Evolutionary conservation across 1,284 basidiomycete species (phyloP).

Genomic region (Puccinia triticina): DNA sequence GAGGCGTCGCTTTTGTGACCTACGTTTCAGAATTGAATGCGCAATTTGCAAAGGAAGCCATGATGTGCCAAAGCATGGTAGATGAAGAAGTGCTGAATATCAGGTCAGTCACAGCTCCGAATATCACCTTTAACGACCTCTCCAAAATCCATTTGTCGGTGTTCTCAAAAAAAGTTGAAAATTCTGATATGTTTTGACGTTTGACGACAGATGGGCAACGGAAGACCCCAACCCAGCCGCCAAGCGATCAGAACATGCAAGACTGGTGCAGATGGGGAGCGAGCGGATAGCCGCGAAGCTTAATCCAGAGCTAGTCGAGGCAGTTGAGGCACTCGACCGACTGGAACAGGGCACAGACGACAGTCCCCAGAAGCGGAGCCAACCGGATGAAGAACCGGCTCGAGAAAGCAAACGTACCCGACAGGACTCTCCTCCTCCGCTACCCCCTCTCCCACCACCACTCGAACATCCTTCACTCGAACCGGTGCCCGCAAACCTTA

Average conservation of each 20-base stretch:
- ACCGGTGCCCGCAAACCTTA: conserved; percentile 60
- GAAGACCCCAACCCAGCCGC: conserved; percentile 91
- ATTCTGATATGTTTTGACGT: not conserved
- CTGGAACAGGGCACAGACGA: conserved; percentile 26
- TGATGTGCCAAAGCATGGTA: conserved; percentile 97
- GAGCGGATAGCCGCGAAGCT: conserved; percentile 73
- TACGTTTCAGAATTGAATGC: conserved; percentile 83
- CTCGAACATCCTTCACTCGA: conserved; percentile 78
- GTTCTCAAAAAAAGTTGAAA: not conserved
- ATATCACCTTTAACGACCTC: not conserved
- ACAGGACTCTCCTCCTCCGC: conserved; percentile 28
- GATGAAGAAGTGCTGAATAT: conserved; percentile 98
- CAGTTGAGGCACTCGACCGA: conserved; percentile 61
- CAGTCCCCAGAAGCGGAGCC: conserved; percentile 46
- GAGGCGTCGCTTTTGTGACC: conserved; percentile 95
- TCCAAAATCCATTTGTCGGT: not conserved
- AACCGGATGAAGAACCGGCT: conserved; percentile 45
- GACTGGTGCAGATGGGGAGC: conserved; percentile 78
- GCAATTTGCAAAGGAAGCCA: conserved; percentile 97
- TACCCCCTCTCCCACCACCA: conserved; percentile 55
- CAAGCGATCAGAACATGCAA: conserved; percentile 78
- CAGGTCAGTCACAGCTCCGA: conserved; percentile 63
- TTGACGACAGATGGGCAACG: conserved; percentile 73
- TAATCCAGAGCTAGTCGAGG: conserved; percentile 83
- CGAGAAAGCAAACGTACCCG: conserved; percentile 47